Evolutionary conservation across 345 rosid species (phyloP), one percentile per base, ranked within the genome.

Genomic region (Syzygium grande): DNA sequence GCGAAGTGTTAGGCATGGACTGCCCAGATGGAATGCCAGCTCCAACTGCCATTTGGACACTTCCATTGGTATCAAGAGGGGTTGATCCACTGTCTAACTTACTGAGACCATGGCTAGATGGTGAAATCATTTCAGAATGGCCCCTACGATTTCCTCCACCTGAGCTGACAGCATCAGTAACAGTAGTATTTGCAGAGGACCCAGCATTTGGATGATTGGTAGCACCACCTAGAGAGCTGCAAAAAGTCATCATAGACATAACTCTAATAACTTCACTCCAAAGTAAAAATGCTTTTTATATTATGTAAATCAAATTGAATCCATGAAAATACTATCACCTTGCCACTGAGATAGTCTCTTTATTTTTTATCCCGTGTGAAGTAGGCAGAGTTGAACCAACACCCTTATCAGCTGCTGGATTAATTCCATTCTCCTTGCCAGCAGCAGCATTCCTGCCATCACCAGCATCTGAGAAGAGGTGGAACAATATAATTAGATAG

Each of bases 381-480:
- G 90, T 84, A 86, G 93, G 91, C 73, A 90, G 85, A 38, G 93
- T 93, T 84, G 92, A 91, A 85, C 88, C 92, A 55, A 86, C 90
- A 89, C 89, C 91, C 90, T 95, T 94, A 89, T 95, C 95, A 46
- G 90, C 86, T 87, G 90, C 91, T 89, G 94, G 95, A 89, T 89
- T 92, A 63, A 87, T 91, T 92, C 91, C 96, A 89, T 79, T 90
- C 88, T 95, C 93, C 91, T 89, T 92, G 86, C 91, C 94, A 87
- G 92, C 46, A 85, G 80, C 91, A 79, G 91, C 92, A 87, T 88
- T 91, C 93, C 90, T 95, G 87, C 95, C 90, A 87, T 92, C 93
- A 84, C 93, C 93, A 90, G 91, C 92, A 93, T 95, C 99, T 97
- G 93, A 90, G 85, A 85, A 91, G 89, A 89, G 63, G 87, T 85